Evolutionary conservation across 805 yeast species (phyloP).

Genomic region (Hanseniaspora pseudoguilliermondii): DNA sequence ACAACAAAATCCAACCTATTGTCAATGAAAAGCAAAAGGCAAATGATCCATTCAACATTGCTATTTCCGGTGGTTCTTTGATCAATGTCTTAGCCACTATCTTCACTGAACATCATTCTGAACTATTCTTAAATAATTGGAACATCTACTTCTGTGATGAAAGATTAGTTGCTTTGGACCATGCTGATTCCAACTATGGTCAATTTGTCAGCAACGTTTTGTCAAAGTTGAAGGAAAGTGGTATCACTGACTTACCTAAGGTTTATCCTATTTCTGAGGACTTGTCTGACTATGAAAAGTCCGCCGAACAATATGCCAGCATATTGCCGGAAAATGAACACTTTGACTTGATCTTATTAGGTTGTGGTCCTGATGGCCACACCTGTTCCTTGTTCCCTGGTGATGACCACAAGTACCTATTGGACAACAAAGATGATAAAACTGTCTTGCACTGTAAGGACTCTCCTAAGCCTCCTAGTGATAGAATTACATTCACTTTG

Average conservation of each 20-base stretch:
- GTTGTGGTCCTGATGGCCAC: slow-evolving; percentile 95
- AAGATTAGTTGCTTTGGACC: slow-evolving; percentile 70
- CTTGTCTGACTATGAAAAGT: slow-evolving; percentile 38
- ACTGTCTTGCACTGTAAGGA: slow-evolving; percentile 56
- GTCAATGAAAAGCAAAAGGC: slow-evolving; percentile 14
- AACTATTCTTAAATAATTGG: slow-evolving; percentile 62
- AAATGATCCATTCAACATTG: slow-evolving; percentile 48
- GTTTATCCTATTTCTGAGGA: slow-evolving; percentile 55
- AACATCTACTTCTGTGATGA: slow-evolving; percentile 81
- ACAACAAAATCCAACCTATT: neutral
- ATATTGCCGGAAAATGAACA: slow-evolving; percentile 35
- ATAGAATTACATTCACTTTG: slow-evolving; percentile 80
- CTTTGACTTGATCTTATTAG: slow-evolving; percentile 60
- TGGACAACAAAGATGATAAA: slow-evolving; percentile 34
- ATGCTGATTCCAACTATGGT: slow-evolving; percentile 78
- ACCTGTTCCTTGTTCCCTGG: slow-evolving; percentile 89
- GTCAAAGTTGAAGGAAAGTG: slow-evolving; percentile 27
- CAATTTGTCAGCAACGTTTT: slow-evolving; percentile 51
- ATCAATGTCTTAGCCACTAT: slow-evolving; percentile 57
- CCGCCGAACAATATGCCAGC: slow-evolving; percentile 52
- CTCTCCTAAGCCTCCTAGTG: slow-evolving; percentile 89
- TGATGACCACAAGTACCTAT: slow-evolving; percentile 41
- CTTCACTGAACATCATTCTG: slow-evolving; percentile 32
- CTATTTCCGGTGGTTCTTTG: slow-evolving; percentile 84
- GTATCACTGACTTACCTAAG: slow-evolving; percentile 34